Percentiles rank a stretch among this genome's conserved stretches.
These are phyloP conservation scores for Botrytis fragariae DNA, from an alignment of 2,329 filamentous ascomycete species.

Conservation along the genomic window DNA sequence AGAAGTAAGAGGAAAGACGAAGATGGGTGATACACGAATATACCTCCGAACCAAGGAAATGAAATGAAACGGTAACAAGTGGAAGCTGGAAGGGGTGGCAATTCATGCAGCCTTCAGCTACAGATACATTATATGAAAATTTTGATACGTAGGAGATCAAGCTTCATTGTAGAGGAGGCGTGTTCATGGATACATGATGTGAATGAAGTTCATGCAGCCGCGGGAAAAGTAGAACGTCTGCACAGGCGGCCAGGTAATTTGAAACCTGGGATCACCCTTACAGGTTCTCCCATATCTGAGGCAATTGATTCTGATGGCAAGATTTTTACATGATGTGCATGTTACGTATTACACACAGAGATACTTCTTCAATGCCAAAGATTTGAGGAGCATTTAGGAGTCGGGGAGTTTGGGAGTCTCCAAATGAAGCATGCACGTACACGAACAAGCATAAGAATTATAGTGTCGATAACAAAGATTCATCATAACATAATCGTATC, in stretches of 20 bases:
- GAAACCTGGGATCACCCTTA: neutral
- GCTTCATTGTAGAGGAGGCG: conserved; percentile 9
- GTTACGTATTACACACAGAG: neutral
- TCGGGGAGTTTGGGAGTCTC: neutral
- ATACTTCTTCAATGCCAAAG: neutral
- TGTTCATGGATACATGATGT: conserved; percentile 12
- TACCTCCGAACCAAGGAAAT: conserved; percentile 1
- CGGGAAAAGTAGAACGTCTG: conserved; percentile 15
- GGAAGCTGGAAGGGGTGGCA: neutral
- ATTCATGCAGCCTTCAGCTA: conserved; percentile 12
- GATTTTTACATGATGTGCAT: neutral
- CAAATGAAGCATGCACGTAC: neutral
- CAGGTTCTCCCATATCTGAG: neutral
- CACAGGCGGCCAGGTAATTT: neutral
- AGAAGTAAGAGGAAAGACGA: neutral
- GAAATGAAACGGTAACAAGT: neutral
- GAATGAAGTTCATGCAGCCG: conserved; percentile 16
- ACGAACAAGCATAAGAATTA: neutral
- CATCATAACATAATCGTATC: neutral
- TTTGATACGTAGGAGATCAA: conserved; percentile 1
- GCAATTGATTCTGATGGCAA: neutral
- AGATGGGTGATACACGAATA: neutral
- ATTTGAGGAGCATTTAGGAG: neutral
- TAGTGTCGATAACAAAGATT: neutral
- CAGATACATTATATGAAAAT: neutral